Evolutionary conservation across 306 rosid genomes (phyloP), one percentile per base, ranked within the genome.

Genomic region (Corylus heterophylla): DNA sequence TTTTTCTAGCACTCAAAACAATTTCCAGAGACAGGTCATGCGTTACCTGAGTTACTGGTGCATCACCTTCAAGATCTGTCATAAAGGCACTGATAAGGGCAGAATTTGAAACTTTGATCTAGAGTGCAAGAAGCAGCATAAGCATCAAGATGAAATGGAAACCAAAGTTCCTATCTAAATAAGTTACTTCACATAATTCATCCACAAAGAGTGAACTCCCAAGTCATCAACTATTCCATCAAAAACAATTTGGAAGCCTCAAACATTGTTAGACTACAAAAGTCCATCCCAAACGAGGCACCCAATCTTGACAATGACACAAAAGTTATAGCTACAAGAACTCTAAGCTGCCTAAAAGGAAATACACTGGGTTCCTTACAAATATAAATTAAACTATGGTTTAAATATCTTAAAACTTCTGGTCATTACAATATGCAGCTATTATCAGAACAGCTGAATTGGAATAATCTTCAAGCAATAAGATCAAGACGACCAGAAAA

Each of bases 101-200:
- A 75, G 98, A 95, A 81, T 95, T 95, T 74, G 97, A 91, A 82
- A 95, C 98, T 79, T 95, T 92, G 82, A 95, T 95, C 98, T 95
- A 85, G 75, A 72, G 83, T 39, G 73, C 18, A 80, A 14, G 70
- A 7, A 54, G 42, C 27, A 76, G 61, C 64, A 45, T 29, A 74
- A 71, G 39, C 61, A 70, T 80, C 64, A 83, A 25, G 22, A 74
- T 64, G 76, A 37, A 64, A 76, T 64, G 54, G 68, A 81, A 81
- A 22, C 68, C 54, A 81, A 54, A 66, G 56, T 20, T 39, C n/a
- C 37, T 51, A 61, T 52, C 45, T 50, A 69, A 69, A 58, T 16
- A 35, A 42, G 51, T 75, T 71, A 58, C 73, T 56, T 76, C 62
- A 56, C 12, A 48, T 11, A 56, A 54, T 73, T 4, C 31, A 76